Conservation (phyloP, 2,329 filamentous ascomycete species). For the Aspergillus quadricinctus region DNA sequence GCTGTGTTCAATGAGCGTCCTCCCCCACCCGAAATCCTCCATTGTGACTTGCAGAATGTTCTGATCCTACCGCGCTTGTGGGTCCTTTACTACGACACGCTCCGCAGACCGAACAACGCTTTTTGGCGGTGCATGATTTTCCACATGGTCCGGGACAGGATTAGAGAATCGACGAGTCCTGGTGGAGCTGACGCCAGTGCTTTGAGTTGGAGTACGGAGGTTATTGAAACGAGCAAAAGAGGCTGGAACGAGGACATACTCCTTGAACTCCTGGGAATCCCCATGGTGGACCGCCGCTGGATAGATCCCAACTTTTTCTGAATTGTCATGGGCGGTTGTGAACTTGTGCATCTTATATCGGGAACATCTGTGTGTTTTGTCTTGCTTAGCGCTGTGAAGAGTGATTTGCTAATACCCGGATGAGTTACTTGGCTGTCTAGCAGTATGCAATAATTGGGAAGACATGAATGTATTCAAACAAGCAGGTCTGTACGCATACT, state of each 20-base stretch:
- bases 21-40: slow-evolving; percentile 33
- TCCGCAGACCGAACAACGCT: neutral
- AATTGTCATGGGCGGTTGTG: neutral
- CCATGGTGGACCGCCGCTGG: neutral
- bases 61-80: slow-evolving; percentile 1
- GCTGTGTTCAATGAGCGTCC: slow-evolving; percentile 48
- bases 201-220: neutral
- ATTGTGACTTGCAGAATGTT: slow-evolving; percentile 49
- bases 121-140: neutral
- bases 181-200: neutral
- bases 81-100: neutral
- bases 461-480: neutral
- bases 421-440: neutral
- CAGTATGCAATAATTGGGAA: neutral
- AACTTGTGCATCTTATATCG: neutral
- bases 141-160: neutral
- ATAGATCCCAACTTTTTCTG: neutral
- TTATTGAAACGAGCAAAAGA: neutral
- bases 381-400: neutral
- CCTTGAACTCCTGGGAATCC: neutral
- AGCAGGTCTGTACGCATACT: too few species aligned
- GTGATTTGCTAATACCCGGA: neutral
- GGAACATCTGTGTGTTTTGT: neutral
- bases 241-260: neutral
- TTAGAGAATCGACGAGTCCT: neutral